These are phyloP conservation scores for Tetraselmis striata DNA, from an alignment of 139 green algal genomes.

Conservation along the genomic window DNA sequence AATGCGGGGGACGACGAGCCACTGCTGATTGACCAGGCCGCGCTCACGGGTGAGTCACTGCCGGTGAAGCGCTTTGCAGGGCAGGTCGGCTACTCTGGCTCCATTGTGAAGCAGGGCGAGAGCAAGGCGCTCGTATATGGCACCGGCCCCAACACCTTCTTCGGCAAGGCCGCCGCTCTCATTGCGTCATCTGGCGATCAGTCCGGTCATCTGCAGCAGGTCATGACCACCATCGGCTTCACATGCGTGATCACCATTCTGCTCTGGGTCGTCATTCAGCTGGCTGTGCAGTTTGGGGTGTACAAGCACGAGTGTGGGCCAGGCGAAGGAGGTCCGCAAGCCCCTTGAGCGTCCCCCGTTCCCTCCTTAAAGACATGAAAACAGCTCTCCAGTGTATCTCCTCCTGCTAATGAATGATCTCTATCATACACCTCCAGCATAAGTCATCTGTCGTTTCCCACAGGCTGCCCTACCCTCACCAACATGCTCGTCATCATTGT, in stretches of 20 bases:
- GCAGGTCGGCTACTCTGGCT: slow-evolving; percentile 71
- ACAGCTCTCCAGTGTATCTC: too few relatives aligned
- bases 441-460: too few relatives aligned
- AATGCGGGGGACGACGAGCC: not conserved
- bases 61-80: slow-evolving; percentile 76
- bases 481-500: slow-evolving; percentile 89
- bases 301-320: slow-evolving; percentile 54
- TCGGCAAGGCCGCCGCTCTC: slow-evolving; percentile 74
- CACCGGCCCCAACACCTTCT: slow-evolving; percentile 84
- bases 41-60: slow-evolving; percentile 81
- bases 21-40: slow-evolving; percentile 59
- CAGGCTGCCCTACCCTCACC: slow-evolving; percentile 63
- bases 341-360: too few relatives aligned
- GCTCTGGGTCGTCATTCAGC: slow-evolving; percentile 66
- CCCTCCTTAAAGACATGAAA: too few relatives aligned
- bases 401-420: not conserved
- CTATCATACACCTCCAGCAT: slow-evolving; percentile 16
- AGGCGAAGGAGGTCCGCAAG: slow-evolving; percentile 40
- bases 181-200: slow-evolving; percentile 50
- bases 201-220: slow-evolving; percentile 63
- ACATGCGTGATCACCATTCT: slow-evolving; percentile 75
- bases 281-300: slow-evolving; percentile 65
- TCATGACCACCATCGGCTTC: slow-evolving; percentile 80
- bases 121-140: slow-evolving; percentile 68
- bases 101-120: slow-evolving; percentile 84